Evolutionary conservation across 73 alveolate species (phyloP).

Genomic region (Paramecium primaurelia): DNA sequence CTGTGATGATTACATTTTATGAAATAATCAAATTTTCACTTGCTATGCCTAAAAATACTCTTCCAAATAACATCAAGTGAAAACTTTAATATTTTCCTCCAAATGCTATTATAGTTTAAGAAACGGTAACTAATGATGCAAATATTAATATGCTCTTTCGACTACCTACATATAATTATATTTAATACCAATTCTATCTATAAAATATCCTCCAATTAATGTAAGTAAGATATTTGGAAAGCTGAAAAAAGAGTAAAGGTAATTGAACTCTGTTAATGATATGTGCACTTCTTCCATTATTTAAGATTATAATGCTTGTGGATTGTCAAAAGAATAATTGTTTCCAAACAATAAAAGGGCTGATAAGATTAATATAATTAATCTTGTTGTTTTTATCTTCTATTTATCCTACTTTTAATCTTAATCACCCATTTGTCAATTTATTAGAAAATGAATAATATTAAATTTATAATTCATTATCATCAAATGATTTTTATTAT

Average conservation of each 20-base stretch:
- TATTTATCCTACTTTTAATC: background rate
- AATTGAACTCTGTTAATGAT: background rate
- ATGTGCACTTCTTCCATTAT: slow-evolving; percentile 9
- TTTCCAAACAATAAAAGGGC: slow-evolving; percentile 15
- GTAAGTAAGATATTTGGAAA: slow-evolving; percentile 32
- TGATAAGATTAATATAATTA: background rate
- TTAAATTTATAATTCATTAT: background rate
- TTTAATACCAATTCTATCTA: background rate
- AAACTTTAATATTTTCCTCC: slow-evolving; percentile 41
- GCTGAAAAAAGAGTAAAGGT: background rate
- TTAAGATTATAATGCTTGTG: slow-evolving; percentile 20
- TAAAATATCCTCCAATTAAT: background rate
- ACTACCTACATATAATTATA: background rate
- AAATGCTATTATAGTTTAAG: slow-evolving; percentile 24
- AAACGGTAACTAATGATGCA: slow-evolving; percentile 20
- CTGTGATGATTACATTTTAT: slow-evolving; percentile 45
- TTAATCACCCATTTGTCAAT: background rate
- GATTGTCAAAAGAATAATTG: slow-evolving; percentile 45
- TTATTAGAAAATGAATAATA: background rate
- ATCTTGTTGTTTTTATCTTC: background rate
- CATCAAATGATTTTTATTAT: background rate
- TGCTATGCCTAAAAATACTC: slow-evolving; percentile 64
- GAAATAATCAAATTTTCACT: slow-evolving; percentile 52
- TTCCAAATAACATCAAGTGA: slow-evolving; percentile 55
- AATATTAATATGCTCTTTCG: slow-evolving; percentile 11